A percentile compares a stretch with the other conserved stretches of the same genome.
phyloP scores from a whole-genome alignment of 371 early-diverging fungal genomes.

The Mycotypha africana region DNA sequence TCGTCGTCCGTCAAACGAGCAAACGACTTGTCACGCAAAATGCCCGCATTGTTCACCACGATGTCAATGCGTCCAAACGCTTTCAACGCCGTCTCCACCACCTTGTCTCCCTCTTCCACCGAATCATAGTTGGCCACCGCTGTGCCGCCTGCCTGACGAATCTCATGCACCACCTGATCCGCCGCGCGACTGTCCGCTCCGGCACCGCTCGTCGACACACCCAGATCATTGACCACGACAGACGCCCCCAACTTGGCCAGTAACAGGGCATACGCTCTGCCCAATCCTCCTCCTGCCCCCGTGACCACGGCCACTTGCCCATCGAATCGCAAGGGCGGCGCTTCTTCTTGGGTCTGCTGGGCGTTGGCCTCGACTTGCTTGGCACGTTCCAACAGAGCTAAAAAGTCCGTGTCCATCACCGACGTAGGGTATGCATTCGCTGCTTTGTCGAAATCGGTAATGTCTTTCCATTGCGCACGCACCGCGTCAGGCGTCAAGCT shows the following conservation, averaged over 20 bases:
- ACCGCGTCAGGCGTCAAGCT: constrained; percentile 84
- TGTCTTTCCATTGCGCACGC: constrained; percentile 64
- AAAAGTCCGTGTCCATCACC: constrained; percentile 82
- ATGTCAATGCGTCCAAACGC: constrained; percentile 95
- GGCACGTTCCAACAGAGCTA: constrained; percentile 75
- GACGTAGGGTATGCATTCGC: constrained; percentile 66
- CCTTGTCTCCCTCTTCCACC: constrained; percentile 95
- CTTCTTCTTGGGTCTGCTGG: constrained; percentile 21
- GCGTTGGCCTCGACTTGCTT: constrained; percentile 54
- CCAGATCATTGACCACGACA: constrained; percentile 91
- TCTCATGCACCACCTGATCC: constrained; percentile 95
- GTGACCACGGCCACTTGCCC: constrained; percentile 86
- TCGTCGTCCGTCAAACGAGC: constrained; percentile 92
- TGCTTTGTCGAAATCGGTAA: constrained; percentile 70
- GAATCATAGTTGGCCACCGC: constrained; percentile 98
- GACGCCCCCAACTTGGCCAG: constrained; percentile 81
- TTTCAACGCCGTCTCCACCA: constrained; percentile 93
- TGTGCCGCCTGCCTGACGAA: constrained; percentile 85
- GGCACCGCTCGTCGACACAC: constrained; percentile 50
- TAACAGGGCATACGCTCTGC: constrained; percentile 81
- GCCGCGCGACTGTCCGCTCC: constrained; percentile 79
- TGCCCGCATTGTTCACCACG: constrained; percentile 97
- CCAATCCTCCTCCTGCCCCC: constrained; percentile 92
- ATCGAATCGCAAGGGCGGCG: constrained; percentile 62
- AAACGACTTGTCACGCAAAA: constrained; percentile 95